These are phyloP conservation scores for Beta vulgaris DNA, from an alignment of 148 eudicot species.

Conservation along the genomic window DNA sequence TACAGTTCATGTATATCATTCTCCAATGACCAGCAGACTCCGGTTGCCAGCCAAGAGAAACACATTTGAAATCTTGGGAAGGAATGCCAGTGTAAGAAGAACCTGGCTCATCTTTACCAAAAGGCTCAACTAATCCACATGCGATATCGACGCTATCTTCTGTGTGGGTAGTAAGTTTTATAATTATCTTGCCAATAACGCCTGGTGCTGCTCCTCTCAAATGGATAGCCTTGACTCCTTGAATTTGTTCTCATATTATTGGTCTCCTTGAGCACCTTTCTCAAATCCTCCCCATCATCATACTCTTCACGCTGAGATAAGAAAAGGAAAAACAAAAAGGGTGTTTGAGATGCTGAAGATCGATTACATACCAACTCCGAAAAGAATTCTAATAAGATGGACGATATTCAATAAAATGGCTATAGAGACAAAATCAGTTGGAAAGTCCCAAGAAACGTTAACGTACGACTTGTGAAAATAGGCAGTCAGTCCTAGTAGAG, in stretches of 20 bases:
- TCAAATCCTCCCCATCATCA: conserved; percentile 67
- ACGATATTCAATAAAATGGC: neutral
- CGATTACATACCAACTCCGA: neutral
- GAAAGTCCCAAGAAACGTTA: too few species aligned
- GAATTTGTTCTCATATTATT: conserved; percentile 34
- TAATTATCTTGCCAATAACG: conserved; percentile 54
- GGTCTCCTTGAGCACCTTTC: conserved; percentile 45
- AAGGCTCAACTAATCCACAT: neutral
- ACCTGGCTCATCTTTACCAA: neutral
- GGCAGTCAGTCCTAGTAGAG: neutral
- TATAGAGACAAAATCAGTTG: too few species aligned
- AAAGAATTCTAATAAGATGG: neutral
- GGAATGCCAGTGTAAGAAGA: neutral
- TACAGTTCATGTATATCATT: neutral
- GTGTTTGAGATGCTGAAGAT: neutral
- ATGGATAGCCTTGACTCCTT: conserved; percentile 46
- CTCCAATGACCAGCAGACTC: neutral
- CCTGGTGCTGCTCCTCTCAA: conserved; percentile 46
- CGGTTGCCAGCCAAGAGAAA: neutral
- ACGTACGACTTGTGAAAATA: neutral
- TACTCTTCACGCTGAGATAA: conserved; percentile 71
- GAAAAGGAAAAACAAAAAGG: neutral
- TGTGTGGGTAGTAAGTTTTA: conserved; percentile 33
- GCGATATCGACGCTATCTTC: conserved; percentile 36
- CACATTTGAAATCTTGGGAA: neutral